phyloP scores from a whole-genome alignment of 2,329 filamentous ascomycete species.

The Exophiala viscosa region DNA sequence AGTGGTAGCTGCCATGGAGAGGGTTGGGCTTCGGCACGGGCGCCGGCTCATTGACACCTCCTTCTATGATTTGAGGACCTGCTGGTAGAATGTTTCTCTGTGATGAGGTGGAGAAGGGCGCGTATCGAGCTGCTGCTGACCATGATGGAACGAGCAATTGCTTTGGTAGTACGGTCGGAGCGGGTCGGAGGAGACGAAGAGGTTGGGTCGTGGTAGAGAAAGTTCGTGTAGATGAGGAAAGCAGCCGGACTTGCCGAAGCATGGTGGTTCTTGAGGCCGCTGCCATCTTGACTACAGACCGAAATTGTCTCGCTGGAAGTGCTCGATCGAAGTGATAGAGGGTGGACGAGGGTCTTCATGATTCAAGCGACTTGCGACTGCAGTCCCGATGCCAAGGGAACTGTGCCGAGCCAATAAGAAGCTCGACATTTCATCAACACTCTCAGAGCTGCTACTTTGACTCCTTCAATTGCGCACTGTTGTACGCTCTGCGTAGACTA shows the following conservation, averaged over 20 bases:
- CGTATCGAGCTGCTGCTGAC: slow-evolving; percentile 45
- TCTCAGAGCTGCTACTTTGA: too few species aligned
- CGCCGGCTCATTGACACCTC: slow-evolving; percentile 81
- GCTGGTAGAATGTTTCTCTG: slow-evolving; percentile 74
- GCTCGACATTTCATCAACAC: slow-evolving; percentile 4
- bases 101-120: slow-evolving; percentile 83
- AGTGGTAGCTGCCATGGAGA: slow-evolving; percentile 93
- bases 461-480: too few species aligned
- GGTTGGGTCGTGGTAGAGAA: slow-evolving; percentile 22
- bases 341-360: slow-evolving; percentile 7
- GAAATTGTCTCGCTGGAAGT: neutral
- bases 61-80: slow-evolving; percentile 72
- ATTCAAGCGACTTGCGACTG: slow-evolving; percentile 1
- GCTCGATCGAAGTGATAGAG: neutral
- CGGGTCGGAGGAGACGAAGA: slow-evolving; percentile 17
- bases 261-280: slow-evolving; percentile 20
- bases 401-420: slow-evolving; percentile 10
- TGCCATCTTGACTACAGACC: slow-evolving; percentile 17
- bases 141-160: slow-evolving; percentile 9
- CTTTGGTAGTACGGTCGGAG: slow-evolving; percentile 17
- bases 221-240: slow-evolving; percentile 14
- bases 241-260: slow-evolving; percentile 22
- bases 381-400: slow-evolving; percentile 7
- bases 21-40: slow-evolving; percentile 68
- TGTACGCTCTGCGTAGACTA: too few species aligned